Evolutionary conservation across 2,329 filamentous ascomycete species (phyloP).

Genomic region (Dothistroma septosporum): DNA sequence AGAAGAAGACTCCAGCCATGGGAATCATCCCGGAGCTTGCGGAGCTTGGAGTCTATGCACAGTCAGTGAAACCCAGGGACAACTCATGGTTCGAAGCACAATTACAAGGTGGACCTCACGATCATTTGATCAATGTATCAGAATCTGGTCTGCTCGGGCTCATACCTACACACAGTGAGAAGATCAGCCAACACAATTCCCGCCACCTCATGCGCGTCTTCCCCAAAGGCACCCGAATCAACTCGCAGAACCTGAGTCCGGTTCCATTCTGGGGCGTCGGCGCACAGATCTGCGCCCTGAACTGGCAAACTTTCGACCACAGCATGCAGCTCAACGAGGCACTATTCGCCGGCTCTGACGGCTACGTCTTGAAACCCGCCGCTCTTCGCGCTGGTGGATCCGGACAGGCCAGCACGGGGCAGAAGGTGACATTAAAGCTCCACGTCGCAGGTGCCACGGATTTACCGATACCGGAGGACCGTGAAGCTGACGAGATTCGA

Average conservation of each 20-base stretch:
- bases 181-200: constrained; percentile 59
- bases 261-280: constrained; percentile 63
- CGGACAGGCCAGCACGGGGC: constrained; percentile 46
- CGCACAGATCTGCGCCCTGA: constrained; percentile 65
- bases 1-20: constrained; percentile 44
- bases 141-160: constrained; percentile 56
- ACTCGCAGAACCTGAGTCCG: constrained; percentile 60
- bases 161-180: constrained; percentile 45
- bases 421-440: constrained; percentile 52
- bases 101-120: constrained; percentile 51
- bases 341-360: constrained; percentile 60
- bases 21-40: constrained; percentile 62
- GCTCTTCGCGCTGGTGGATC: constrained; percentile 55
- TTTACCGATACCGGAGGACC: constrained; percentile 52
- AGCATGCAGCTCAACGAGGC: constrained; percentile 66
- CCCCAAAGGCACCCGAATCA: constrained; percentile 65
- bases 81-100: constrained; percentile 60
- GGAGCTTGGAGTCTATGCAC: constrained; percentile 63
- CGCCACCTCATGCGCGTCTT: constrained; percentile 66
- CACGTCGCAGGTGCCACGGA: constrained; percentile 61
- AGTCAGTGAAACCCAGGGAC: constrained; percentile 63
- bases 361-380: constrained; percentile 62
- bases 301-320: constrained; percentile 65
- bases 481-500: constrained; percentile 52
- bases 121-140: constrained; percentile 66